These are phyloP conservation scores for Phytophthora ohioensis DNA, from an alignment of 352 stramenopile species.

Conservation along the genomic window DNA sequence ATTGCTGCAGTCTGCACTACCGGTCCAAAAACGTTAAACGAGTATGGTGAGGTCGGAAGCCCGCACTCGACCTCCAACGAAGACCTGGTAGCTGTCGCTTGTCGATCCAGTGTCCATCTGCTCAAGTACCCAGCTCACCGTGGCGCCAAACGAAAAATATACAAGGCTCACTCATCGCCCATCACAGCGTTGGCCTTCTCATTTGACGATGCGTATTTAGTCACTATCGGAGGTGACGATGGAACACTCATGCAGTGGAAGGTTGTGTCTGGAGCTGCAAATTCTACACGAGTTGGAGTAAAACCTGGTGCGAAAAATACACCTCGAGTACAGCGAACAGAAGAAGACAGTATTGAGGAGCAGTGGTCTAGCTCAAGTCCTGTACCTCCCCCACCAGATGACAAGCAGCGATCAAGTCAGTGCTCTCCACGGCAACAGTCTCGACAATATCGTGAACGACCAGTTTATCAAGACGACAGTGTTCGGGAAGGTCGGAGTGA, in stretches of 20 bases:
- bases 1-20: conserved; percentile 60
- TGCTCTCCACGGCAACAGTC: conserved; percentile 41
- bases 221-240: conserved; percentile 68
- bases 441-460: conserved; percentile 49
- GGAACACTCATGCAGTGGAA: conserved; percentile 70
- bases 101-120: conserved; percentile 55
- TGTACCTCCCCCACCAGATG: conserved; percentile 12
- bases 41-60: neutral
- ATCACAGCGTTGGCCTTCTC: conserved; percentile 64
- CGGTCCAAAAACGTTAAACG: conserved; percentile 22
- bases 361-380: conserved; percentile 25
- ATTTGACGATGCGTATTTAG: conserved; percentile 54
- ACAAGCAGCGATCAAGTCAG: conserved; percentile 30
- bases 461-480: conserved; percentile 18
- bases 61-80: conserved; percentile 27
- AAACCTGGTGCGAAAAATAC: conserved; percentile 7
- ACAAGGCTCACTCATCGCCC: conserved; percentile 53
- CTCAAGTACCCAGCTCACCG: conserved; percentile 61
- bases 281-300: neutral
- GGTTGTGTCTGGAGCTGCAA: conserved; percentile 4
- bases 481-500: neutral
- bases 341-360: conserved; percentile 7
- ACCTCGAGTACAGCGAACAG: neutral
- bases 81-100: conserved; percentile 60
- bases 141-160: conserved; percentile 51